Evolutionary conservation across 2,329 filamentous ascomycete species (phyloP).

Genomic region (Dactylellina sp.): DNA sequence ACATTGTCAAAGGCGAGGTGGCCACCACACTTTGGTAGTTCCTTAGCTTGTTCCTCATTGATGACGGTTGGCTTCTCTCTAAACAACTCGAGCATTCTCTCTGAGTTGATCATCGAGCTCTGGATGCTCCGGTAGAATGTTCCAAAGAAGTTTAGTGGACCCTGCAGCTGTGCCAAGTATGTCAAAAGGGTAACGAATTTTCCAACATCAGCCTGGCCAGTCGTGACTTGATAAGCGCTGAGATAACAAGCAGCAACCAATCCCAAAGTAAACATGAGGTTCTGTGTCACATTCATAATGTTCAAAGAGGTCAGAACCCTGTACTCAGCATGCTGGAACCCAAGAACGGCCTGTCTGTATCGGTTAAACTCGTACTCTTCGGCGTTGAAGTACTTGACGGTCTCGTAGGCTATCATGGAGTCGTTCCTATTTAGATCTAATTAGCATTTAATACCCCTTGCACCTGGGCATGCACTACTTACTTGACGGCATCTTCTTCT

Average conservation of each 20-base stretch:
- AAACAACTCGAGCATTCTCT: conserved; percentile 94
- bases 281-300: conserved; percentile 83
- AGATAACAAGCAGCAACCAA: conserved; percentile 78
- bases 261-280: conserved; percentile 81
- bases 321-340: conserved; percentile 80
- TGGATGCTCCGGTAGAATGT: conserved; percentile 97
- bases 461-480: conserved; percentile 61
- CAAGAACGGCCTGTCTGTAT: conserved; percentile 76
- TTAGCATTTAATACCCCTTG: conserved; percentile 23
- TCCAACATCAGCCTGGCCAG: conserved; percentile 74
- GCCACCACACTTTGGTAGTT: conserved; percentile 77
- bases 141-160: conserved; percentile 86
- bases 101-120: conserved; percentile 95
- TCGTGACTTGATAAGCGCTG: conserved; percentile 80
- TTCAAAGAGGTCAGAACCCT: conserved; percentile 81
- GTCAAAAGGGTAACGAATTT: conserved; percentile 79
- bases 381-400: conserved; percentile 90
- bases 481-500: conserved; percentile 95
- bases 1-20: conserved; percentile 89
- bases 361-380: conserved; percentile 81
- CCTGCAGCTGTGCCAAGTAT: conserved; percentile 81
- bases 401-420: conserved; percentile 98
- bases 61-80: conserved; percentile 93
- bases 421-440: conserved; percentile 72
- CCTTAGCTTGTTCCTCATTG: conserved; percentile 75